Evolutionary conservation across 1,284 basidiomycete genomes (phyloP), one percentile per base, ranked within the genome.

Genomic region (Microbotryomycetes sp.): DNA sequence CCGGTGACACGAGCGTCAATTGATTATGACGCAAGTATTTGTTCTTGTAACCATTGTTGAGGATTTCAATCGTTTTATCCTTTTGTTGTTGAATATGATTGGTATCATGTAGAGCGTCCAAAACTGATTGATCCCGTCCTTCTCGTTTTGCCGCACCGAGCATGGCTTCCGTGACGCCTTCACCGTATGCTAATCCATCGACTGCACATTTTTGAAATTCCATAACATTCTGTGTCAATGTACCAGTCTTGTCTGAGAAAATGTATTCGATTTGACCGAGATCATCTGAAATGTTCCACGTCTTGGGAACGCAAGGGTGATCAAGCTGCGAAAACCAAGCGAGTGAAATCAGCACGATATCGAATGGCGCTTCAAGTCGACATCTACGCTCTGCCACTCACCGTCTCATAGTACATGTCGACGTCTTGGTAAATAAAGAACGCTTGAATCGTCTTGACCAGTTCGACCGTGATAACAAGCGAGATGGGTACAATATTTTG

Each of bases 401-500:
- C 71, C 4, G 87, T 84, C 59, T 82, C 81, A 77, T 97, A 97
- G 79, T 93, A 97, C 92, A 98, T 94, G 75, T 97, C 93, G 68
- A 92, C 74, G 73, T 98, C 94, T 76, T 94, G 90, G n/a, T 72
- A 77, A 75, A 97, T 97, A 80, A 97, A 96, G 78, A 86, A 96
- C 5, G 94, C 94, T 76, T 97, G 92, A 62, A 96, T 90, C 7
- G 89, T 96, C 80, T 96, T 97, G 81, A 97, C 92, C 65, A 97
- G 88, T 78, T 97, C 93, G 75, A 97, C 92, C 52, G 92, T 93
- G 75, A 97, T 97, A 80, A 96, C 96, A 31, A 98, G 83, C 23
- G 92, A 96, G 67, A 97, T 89, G 19, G 93, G 94, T 6, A 98
- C 89, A 74, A 97, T 96, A 76, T 97, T 97, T 78, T 97, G 92